These are phyloP conservation scores for Fusarium torreyae DNA, from an alignment of 2,329 filamentous ascomycete species.

Conservation along the genomic window DNA sequence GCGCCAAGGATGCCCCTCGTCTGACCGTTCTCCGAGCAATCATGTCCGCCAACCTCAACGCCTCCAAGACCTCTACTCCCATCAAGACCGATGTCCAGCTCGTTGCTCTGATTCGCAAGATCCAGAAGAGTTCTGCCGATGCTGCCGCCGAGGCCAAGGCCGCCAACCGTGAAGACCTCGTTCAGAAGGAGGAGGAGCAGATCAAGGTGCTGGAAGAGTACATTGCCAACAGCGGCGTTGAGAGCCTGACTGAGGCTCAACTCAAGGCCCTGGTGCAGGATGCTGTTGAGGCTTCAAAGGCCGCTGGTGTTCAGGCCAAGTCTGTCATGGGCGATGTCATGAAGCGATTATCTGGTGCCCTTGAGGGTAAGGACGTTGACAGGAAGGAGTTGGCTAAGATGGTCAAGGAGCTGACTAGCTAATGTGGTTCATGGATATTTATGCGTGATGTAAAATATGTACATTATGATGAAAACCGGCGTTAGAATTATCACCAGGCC, in stretches of 20 bases:
- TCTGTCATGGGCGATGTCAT: slow-evolving; percentile 72
- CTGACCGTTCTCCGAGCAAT: slow-evolving; percentile 78
- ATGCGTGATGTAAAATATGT: slow-evolving; percentile 46
- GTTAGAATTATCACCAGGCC: slow-evolving; percentile 15
- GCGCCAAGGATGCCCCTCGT: slow-evolving; percentile 73
- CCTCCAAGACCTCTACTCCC: slow-evolving; percentile 80
- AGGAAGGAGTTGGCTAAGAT: slow-evolving; percentile 72
- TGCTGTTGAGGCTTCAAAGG: slow-evolving; percentile 66
- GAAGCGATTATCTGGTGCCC: slow-evolving; percentile 69
- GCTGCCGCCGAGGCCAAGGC: slow-evolving; percentile 74
- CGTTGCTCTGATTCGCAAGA: slow-evolving; percentile 76
- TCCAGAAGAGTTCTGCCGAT: slow-evolving; percentile 69
- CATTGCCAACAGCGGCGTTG: slow-evolving; percentile 70
- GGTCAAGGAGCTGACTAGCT: slow-evolving; percentile 66
- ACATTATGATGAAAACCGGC: slow-evolving; percentile 36
- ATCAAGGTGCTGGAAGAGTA: slow-evolving; percentile 77
- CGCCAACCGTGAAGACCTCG: slow-evolving; percentile 77
- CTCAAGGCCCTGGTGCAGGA: slow-evolving; percentile 67
- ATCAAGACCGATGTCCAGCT: slow-evolving; percentile 79
- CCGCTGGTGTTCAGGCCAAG: slow-evolving; percentile 62
- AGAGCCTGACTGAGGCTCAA: slow-evolving; percentile 71
- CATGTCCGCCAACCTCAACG: slow-evolving; percentile 80
- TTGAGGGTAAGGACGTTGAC: slow-evolving; percentile 77
- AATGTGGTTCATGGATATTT: slow-evolving; percentile 5
- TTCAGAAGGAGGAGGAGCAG: slow-evolving; percentile 78